Base-by-base conservation (phyloP, 371 early-diverging fungal genomes). In the Mucor velutinosus region DNA sequence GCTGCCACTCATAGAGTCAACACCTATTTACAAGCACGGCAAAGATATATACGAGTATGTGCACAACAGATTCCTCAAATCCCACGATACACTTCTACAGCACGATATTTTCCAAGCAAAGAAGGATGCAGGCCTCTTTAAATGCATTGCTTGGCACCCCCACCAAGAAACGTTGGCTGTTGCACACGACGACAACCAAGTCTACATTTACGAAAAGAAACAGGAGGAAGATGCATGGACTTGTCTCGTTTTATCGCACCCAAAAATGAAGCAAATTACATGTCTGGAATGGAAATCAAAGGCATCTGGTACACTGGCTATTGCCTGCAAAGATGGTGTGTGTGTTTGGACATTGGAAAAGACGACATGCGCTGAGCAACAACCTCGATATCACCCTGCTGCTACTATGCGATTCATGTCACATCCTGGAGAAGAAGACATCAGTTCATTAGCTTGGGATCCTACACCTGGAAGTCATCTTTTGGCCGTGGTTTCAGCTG, bases 241-340 rank as follows among this genome's bases (percentile, higher is more conserved):
- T n/a, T 77, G 79, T n/a, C 58, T 62, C 33, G 76, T 82, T 1
- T 65, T 90, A 25, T 53, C 58, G 10, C 83, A 87, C 60, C 69
- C 65, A 4, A 71, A 70, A 17, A 87, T 87, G 82, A 62, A 74
- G 33, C 75, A 79, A 32, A 79, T 87, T 21, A 83, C 83, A 0
- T 83, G 86, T 49, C 30, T 87, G 14, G 85, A 81, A 65, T 90
- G 88, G 88, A 87, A 81, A 56, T 75, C 75, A 51, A 70, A 74
- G 32, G 64, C 82, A 19, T 73, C 76, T 8, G 83, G 76, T 0
- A 69, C 72, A 4, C 66, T 90, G 17, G 90, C 90, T 0, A 86
- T 88, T 27, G 88, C 86, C 8, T 83, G 83, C 58, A 69, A 77
- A 82, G 80, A 77, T 47, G 69, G 56, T 58, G 85, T 88, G 11